Percentiles rank a stretch among this genome's conserved stretches.
phyloP scores from a whole-genome alignment of 768 basidiomycete genomes.

The Sutorius australiensis region DNA sequence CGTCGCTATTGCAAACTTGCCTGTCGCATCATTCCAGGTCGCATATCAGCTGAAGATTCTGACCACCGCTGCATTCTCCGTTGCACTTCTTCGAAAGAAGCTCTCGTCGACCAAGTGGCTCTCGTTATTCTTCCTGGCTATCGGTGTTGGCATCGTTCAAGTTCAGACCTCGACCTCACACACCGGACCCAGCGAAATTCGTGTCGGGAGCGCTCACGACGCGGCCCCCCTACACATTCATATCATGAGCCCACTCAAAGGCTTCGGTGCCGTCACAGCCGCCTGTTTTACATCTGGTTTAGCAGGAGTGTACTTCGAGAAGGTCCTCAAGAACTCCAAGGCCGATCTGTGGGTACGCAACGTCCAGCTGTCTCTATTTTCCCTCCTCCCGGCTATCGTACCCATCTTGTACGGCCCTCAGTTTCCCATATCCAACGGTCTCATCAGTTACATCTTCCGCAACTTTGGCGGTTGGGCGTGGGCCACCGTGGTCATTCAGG shows the following conservation, averaged over 20 bases:
- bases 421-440: constrained; percentile 41
- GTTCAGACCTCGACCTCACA: constrained; percentile 62
- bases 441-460: constrained; percentile 62
- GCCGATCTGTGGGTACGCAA: constrained; percentile 90
- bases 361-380: constrained; percentile 85
- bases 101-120: constrained; percentile 80
- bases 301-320: constrained; percentile 92
- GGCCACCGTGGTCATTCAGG: constrained; percentile 87
- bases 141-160: constrained; percentile 93
- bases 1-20: constrained; percentile 91
- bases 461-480: constrained; percentile 95
- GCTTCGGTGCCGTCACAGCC: constrained; percentile 77
- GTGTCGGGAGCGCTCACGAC: constrained; percentile 68
- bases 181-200: constrained; percentile 31
- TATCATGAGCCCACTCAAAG: constrained; percentile 78
- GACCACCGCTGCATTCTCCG: constrained; percentile 92
- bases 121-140: constrained; percentile 80
- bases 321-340: constrained; percentile 81
- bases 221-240: constrained; percentile 56
- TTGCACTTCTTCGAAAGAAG: constrained; percentile 72
- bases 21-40: constrained; percentile 96
- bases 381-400: constrained; percentile 81
- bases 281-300: constrained; percentile 90
- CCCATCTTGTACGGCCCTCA: constrained; percentile 63
- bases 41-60: constrained; percentile 99